Evolutionary conservation across 1,284 basidiomycete genomes (phyloP).

Genomic region (Cryptococcus deneoformans): DNA sequence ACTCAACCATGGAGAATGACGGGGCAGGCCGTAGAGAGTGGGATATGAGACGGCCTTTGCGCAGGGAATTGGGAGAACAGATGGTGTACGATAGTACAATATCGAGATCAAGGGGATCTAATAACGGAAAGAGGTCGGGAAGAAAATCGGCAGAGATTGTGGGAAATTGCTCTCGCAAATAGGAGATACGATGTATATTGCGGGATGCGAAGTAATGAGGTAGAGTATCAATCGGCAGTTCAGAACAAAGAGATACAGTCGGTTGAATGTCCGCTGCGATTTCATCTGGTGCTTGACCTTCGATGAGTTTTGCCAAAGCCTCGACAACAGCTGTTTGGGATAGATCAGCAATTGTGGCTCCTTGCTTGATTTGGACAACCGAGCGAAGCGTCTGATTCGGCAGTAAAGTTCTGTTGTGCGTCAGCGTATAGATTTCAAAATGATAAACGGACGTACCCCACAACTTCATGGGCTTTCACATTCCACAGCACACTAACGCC

Average conservation of each 20-base stretch:
- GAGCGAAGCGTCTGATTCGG: conserved; percentile 34
- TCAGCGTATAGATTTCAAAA: not conserved
- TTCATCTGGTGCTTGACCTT: conserved; percentile 17
- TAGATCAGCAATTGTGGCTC: conserved; percentile 12
- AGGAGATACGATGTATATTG: conserved; percentile 38
- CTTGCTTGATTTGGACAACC: conserved; percentile 10
- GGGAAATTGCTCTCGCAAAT: conserved; percentile 54
- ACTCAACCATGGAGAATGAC: conserved; percentile 56
- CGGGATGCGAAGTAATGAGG: conserved; percentile 21
- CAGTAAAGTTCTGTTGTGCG: conserved; percentile 4
- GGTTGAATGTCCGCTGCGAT: conserved; percentile 5
- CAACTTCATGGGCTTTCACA: not conserved
- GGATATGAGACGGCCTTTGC: conserved; percentile 61
- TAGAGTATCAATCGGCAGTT: not conserved
- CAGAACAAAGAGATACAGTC: not conserved
- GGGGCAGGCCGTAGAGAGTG: conserved; percentile 65
- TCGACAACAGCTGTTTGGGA: conserved; percentile 20
- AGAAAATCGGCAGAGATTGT: conserved; percentile 60
- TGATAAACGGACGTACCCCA: not conserved
- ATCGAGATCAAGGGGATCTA: conserved; percentile 69
- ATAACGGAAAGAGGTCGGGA: conserved; percentile 69
- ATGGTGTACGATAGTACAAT: conserved; percentile 71
- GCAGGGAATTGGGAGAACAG: conserved; percentile 40
- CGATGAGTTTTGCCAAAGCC: conserved; percentile 28
- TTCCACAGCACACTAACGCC: conserved; percentile 9